These are phyloP conservation scores for Hortaea werneckii DNA, from an alignment of 2,329 filamentous ascomycete genomes.

Conservation along the genomic window DNA sequence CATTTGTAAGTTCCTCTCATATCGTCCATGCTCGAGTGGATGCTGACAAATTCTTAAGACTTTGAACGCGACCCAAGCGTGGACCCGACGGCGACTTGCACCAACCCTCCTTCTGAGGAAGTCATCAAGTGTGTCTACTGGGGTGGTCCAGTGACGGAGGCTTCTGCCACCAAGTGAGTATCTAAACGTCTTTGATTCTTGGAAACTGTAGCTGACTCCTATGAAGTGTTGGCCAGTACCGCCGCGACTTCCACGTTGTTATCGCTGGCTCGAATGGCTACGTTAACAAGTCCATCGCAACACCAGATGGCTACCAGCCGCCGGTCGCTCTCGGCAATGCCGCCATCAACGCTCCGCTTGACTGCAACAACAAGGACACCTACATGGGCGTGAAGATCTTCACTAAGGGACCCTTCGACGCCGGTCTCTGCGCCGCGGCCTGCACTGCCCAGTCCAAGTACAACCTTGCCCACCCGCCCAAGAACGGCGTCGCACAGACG, in stretches of 20 bases:
- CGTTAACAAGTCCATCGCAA: conserved; percentile 19
- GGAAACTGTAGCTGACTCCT: conserved; percentile 2
- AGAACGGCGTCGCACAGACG: conserved; percentile 11
- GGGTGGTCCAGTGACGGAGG: conserved; percentile 14
- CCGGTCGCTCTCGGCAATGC: conserved; percentile 13
- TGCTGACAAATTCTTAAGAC: conserved; percentile 1
- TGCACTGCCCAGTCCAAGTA: conserved; percentile 15
- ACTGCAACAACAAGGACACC: conserved; percentile 21
- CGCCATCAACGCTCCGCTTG: conserved; percentile 23
- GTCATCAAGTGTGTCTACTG: conserved; percentile 27
- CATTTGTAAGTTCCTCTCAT: conserved; percentile 8
- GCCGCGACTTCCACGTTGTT: conserved; percentile 16
- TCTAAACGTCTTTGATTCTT: no score
- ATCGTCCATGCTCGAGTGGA: neutral
- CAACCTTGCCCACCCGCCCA: conserved; percentile 15
- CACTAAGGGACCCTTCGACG: conserved; percentile 12
- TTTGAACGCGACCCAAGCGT: conserved; percentile 24
- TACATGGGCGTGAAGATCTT: conserved; percentile 17
- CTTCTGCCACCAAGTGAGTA: conserved; percentile 10
- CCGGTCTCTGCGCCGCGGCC: conserved; percentile 15
- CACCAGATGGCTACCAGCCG: conserved; percentile 12
- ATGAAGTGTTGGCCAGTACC: conserved; percentile 6
- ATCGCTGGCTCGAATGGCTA: conserved; percentile 16
- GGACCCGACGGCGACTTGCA: conserved; percentile 21
- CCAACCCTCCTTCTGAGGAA: conserved; percentile 24